A percentile compares a stretch with the other conserved stretches of the same genome.
Evolutionary conservation across 2,329 filamentous ascomycete genomes (phyloP).

Genomic region (Colletotrichum musae): DNA sequence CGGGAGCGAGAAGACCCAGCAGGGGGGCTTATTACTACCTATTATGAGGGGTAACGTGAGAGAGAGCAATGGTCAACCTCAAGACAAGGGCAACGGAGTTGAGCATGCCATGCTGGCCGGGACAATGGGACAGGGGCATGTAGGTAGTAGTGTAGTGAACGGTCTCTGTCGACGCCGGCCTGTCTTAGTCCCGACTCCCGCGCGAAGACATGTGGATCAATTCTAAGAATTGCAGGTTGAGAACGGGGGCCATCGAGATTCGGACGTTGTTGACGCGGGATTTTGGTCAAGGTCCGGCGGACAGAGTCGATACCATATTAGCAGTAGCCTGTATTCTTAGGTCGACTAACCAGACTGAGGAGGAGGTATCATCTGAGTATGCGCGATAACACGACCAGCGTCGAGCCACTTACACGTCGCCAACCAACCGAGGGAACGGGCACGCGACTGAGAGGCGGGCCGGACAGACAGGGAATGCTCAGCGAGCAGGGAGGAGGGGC

Average conservation of each 20-base stretch:
- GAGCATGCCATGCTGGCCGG: no score
- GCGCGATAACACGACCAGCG: constrained; percentile 17
- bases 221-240: not conserved
- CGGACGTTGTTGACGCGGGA: constrained; percentile 27
- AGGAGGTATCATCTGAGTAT: constrained; percentile 30
- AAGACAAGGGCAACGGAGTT: no score
- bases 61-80: not conserved
- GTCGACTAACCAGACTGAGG: constrained; percentile 33
- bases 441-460: constrained; percentile 19
- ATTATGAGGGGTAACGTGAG: not conserved
- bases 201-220: constrained; percentile 21
- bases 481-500: not conserved
- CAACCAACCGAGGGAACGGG: constrained; percentile 21
- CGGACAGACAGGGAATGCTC: constrained; percentile 1
- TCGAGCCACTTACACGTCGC: constrained; percentile 3
- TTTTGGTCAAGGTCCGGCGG: not conserved
- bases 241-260: constrained; percentile 15
- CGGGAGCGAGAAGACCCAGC: constrained; percentile 1
- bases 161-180: no score
- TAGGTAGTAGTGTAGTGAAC: no score
- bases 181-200: not conserved
- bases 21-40: not conserved
- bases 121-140: no score
- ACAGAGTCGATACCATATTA: no score
- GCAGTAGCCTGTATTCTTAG: not conserved